Evolutionary conservation across 1,139 yeast genomes (phyloP).

Genomic region (Meyerozyma guilliermondii): DNA sequence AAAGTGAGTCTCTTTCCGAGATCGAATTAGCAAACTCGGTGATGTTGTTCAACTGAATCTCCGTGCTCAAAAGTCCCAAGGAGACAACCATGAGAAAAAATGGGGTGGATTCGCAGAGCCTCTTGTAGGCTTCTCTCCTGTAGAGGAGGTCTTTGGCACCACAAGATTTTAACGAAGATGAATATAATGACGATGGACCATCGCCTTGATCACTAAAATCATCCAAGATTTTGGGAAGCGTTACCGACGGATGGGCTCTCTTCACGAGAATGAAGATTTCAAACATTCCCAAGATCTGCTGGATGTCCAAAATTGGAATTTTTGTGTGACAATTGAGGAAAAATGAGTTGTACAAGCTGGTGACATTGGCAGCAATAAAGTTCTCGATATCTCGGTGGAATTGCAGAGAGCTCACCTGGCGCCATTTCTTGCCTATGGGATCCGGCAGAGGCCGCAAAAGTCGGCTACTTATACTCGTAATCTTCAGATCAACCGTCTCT

Average conservation of each 20-base stretch:
- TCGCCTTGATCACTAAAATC: constrained; percentile 11
- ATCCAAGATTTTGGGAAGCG: constrained; percentile 20
- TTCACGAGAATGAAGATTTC: constrained; percentile 23
- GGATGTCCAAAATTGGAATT: constrained; percentile 29
- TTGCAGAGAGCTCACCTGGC: background rate
- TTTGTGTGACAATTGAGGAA: constrained; percentile 33
- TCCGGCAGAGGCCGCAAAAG: background rate
- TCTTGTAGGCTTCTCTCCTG: constrained; percentile 18
- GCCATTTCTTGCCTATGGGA: background rate
- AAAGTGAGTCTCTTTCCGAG: constrained; percentile 23
- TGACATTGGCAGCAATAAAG: constrained; percentile 2
- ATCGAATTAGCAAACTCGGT: constrained; percentile 22
- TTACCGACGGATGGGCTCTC: constrained; percentile 15
- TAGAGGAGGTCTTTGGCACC: constrained; percentile 15
- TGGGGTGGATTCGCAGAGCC: constrained; percentile 24
- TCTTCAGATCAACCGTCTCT: constrained; percentile 9
- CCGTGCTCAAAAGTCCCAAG: constrained; percentile 28
- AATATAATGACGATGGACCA: constrained; percentile 12
- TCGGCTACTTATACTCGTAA: background rate
- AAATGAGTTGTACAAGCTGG: constrained; percentile 23
- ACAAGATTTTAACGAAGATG: constrained; percentile 9
- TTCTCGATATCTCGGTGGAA: background rate
- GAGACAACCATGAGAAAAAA: constrained; percentile 28
- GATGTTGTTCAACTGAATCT: constrained; percentile 31
- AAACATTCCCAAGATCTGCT: constrained; percentile 26